These are phyloP conservation scores for Lentinula guzmanii DNA, from an alignment of 768 basidiomycete species.

Conservation along the genomic window DNA sequence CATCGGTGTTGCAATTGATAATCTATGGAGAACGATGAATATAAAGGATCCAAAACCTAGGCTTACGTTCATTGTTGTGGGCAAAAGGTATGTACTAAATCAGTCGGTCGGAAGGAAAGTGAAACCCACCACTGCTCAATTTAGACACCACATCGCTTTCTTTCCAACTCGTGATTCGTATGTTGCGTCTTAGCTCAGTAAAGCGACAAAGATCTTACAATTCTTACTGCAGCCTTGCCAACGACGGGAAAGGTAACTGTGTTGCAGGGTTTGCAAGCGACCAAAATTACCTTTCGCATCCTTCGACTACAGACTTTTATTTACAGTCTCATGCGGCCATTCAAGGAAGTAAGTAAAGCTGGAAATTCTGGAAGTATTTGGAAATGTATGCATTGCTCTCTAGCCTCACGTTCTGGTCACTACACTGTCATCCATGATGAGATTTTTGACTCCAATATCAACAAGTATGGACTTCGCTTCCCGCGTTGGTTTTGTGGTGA, in stretches of 20 bases:
- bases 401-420: constrained; percentile 35
- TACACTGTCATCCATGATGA: constrained; percentile 44
- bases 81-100: constrained; percentile 36
- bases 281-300: constrained; percentile 34
- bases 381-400: neutral
- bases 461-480: neutral
- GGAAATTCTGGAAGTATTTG: neutral
- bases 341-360: constrained; percentile 35
- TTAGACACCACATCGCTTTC: constrained; percentile 51
- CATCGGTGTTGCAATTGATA: constrained; percentile 15
- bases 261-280: constrained; percentile 43
- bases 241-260: constrained; percentile 44
- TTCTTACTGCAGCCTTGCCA: neutral
- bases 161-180: constrained; percentile 26
- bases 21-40: constrained; percentile 11
- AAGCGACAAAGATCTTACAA: neutral
- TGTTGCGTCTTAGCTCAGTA: constrained; percentile 1
- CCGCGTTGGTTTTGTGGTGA: neutral
- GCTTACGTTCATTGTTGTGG: constrained; percentile 54
- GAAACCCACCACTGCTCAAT: no score
- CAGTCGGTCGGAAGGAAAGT: no score
- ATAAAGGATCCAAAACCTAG: constrained; percentile 20
- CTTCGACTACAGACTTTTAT: constrained; percentile 44
- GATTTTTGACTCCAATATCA: constrained; percentile 14
- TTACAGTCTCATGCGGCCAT: constrained; percentile 52